phyloP scores from a whole-genome alignment of 495 filamentous ascomycete species.

The Terfezia claveryi region DNA sequence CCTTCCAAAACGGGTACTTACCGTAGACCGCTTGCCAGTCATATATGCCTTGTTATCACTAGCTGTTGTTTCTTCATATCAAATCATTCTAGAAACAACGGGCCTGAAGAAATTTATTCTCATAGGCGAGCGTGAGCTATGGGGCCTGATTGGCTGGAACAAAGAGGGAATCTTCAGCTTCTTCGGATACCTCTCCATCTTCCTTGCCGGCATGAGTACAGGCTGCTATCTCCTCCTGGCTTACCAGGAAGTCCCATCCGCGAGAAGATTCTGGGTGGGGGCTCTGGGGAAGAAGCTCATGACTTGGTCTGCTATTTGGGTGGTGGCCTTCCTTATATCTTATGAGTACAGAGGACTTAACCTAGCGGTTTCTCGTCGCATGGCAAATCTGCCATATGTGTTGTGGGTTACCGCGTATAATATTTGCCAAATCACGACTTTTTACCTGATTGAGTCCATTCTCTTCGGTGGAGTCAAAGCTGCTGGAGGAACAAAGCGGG shows the following conservation, averaged over 20 bases:
- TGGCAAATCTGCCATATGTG: slow-evolving; percentile 87
- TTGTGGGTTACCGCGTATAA: slow-evolving; percentile 86
- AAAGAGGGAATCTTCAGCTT: slow-evolving; percentile 88
- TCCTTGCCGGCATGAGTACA: slow-evolving; percentile 64
- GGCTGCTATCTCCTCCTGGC: slow-evolving; percentile 55
- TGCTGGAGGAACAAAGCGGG: slow-evolving; percentile 25
- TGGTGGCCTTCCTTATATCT: slow-evolving; percentile 37
- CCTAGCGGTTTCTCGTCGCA: slow-evolving; percentile 57
- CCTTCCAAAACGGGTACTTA: slow-evolving; percentile 19
- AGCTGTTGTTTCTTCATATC: slow-evolving; percentile 40
- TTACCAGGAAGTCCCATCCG: slow-evolving; percentile 16
- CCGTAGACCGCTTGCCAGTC: slow-evolving; percentile 20
- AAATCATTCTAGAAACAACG: slow-evolving; percentile 53
- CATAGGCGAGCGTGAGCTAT: slow-evolving; percentile 49
- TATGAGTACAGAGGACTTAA: slow-evolving; percentile 50
- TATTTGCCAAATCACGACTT: slow-evolving; percentile 50
- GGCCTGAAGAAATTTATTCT: slow-evolving; percentile 64
- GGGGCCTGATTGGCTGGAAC: slow-evolving; percentile 54
- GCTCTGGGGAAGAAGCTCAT: slow-evolving; percentile 37
- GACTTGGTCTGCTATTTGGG: slow-evolving; percentile 42
- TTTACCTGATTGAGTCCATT: slow-evolving; percentile 50
- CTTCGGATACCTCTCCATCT: slow-evolving; percentile 82
- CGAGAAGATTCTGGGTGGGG: slow-evolving; percentile 23
- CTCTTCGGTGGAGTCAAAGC: slow-evolving; percentile 40
- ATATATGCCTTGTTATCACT: slow-evolving; percentile 46